Conservation (phyloP, 208 protist genomes). For the Trypanosoma conorhini region DNA sequence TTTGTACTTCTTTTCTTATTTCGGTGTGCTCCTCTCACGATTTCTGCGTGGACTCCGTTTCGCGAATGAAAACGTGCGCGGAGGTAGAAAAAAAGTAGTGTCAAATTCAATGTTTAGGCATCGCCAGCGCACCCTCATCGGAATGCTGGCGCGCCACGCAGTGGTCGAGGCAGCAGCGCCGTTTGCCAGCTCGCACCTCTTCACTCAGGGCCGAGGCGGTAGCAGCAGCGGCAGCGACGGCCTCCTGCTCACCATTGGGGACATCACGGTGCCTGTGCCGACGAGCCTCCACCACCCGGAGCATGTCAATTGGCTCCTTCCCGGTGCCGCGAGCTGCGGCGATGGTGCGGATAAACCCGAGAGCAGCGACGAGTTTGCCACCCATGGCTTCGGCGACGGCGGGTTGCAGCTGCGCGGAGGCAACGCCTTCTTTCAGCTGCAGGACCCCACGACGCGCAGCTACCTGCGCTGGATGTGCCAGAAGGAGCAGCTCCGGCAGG, state of each 20-base stretch:
- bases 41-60: constrained; percentile 11
- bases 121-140: neutral
- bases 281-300: constrained; percentile 55
- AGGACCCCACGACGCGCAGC: constrained; percentile 52
- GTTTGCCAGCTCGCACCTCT: neutral
- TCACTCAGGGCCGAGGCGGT: constrained; percentile 12
- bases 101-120: constrained; percentile 5
- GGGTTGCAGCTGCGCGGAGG: constrained; percentile 7
- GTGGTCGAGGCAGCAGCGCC: neutral
- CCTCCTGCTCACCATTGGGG: constrained; percentile 74
- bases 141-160: neutral
- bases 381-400: neutral
- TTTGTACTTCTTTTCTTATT: constrained; percentile 9
- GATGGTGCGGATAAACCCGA: constrained; percentile 24
- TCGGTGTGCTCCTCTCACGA: neutral
- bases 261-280: constrained; percentile 67
- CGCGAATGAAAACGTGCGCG: neutral
- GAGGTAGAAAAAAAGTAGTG: neutral
- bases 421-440: constrained; percentile 64
- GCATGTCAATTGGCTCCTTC: constrained; percentile 56
- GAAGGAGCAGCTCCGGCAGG: constrained; percentile 93
- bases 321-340: constrained; percentile 36
- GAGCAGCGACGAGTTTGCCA: neutral
- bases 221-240: constrained; percentile 15
- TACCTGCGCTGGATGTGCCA: constrained; percentile 92